Evolutionary conservation across 306 rosid genomes (phyloP).

Genomic region (Rubus parviflorus): DNA sequence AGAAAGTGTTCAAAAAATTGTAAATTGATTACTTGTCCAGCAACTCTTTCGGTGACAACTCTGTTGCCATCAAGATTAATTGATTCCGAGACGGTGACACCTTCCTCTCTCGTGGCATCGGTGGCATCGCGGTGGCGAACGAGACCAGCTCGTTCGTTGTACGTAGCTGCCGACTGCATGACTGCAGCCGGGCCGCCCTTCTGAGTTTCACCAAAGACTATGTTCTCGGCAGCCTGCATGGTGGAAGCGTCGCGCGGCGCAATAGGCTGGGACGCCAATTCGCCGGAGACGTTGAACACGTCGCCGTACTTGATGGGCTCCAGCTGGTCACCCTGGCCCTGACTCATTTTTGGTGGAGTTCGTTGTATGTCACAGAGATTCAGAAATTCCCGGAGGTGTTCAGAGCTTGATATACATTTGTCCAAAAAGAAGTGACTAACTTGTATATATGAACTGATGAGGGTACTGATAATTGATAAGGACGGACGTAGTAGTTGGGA

Average conservation of each 20-base stretch:
- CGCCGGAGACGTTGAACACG: conserved; percentile 60
- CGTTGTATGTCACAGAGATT: too few species aligned
- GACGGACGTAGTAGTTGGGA: not conserved
- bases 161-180: conserved; percentile 59
- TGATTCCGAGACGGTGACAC: conserved; percentile 34
- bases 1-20: too few species aligned
- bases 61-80: conserved; percentile 33
- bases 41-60: conserved; percentile 43
- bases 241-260: conserved; percentile 46
- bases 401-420: too few species aligned
- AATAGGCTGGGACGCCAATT: conserved; percentile 43
- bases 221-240: conserved; percentile 62
- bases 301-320: conserved; percentile 60
- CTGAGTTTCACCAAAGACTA: conserved; percentile 49
- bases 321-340: conserved; percentile 12
- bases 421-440: not conserved
- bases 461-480: not conserved
- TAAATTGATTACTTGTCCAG: conserved; percentile 31
- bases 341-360: conserved; percentile 48
- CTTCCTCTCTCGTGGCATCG: conserved; percentile 34
- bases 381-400: too few species aligned
- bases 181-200: conserved; percentile 59
- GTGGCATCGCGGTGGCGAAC: conserved; percentile 30
- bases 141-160: conserved; percentile 36
- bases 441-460: not conserved